Conservation (phyloP, 768 basidiomycete genomes). For the Mycena galericulata region DNA sequence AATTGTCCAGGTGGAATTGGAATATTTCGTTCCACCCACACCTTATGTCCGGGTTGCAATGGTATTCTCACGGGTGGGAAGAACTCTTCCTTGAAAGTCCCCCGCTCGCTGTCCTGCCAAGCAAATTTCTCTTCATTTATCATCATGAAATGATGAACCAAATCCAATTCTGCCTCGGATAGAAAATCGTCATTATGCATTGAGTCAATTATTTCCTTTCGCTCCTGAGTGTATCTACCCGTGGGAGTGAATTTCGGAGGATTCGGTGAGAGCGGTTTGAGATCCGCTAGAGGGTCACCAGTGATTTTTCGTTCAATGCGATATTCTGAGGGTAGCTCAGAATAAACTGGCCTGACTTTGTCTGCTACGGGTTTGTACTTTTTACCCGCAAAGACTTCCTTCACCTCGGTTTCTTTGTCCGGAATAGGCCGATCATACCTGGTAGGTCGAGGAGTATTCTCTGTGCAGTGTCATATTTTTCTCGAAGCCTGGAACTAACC, state of each 20-base stretch:
- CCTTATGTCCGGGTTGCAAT: slow-evolving; percentile 38
- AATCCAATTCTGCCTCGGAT: slow-evolving; percentile 39
- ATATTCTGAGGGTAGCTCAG: neutral
- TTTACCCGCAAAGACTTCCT: neutral
- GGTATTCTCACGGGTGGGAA: slow-evolving; percentile 6
- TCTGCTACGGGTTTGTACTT: slow-evolving; percentile 2
- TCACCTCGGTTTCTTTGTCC: neutral
- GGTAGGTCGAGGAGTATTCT: no score
- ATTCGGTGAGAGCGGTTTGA: neutral
- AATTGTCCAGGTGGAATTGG: slow-evolving; percentile 30
- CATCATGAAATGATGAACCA: slow-evolving; percentile 36
- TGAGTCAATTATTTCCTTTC: slow-evolving; percentile 29
- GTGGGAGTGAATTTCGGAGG: neutral
- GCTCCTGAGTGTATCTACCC: neutral
- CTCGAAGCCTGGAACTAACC: neutral
- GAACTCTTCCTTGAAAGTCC: neutral
- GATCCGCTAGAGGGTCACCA: neutral
- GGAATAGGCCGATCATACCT: neutral
- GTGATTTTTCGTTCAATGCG: neutral
- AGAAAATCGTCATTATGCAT: slow-evolving; percentile 36
- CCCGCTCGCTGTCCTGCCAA: neutral
- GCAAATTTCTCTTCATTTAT: slow-evolving; percentile 28
- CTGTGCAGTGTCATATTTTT: no score
- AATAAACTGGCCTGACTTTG: neutral
- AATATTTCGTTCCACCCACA: slow-evolving; percentile 35